phyloP scores from a whole-genome alignment of 75 land plant genomes.

The Cupressus sempervirens region DNA sequence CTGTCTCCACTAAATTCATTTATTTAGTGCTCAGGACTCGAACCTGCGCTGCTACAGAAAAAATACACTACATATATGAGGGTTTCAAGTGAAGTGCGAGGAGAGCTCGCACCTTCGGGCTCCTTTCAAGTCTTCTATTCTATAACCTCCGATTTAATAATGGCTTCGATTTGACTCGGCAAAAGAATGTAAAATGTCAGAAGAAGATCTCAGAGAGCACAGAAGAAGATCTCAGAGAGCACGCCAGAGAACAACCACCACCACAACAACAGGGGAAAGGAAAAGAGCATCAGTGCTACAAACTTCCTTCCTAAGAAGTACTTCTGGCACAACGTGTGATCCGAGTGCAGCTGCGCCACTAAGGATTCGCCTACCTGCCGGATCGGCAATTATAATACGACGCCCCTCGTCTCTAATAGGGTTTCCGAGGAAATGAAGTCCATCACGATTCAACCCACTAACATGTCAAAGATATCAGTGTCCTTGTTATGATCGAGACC shows the following conservation, averaged over 20 bases:
- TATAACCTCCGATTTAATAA: neutral
- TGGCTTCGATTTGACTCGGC: neutral
- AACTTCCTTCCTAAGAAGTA: neutral
- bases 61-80: neutral
- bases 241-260: no score
- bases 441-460: no score
- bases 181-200: neutral
- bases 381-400: constrained; percentile 39
- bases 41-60: neutral
- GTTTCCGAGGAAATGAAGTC: no score
- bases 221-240: neutral
- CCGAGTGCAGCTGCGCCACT: constrained; percentile 29
- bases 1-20: neutral
- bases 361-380: constrained; percentile 21
- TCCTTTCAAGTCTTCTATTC: neutral
- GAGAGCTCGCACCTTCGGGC: neutral
- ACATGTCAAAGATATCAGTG: no score
- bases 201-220: no score
- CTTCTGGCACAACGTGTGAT: constrained; percentile 29
- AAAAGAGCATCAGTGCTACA: neutral
- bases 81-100: neutral
- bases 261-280: no score
- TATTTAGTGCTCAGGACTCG: neutral
- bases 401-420: constrained; percentile 27
- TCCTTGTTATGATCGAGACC: no score